These are phyloP conservation scores for Nitzschia palea DNA, from an alignment of 108 stramenopile genomes.

Conservation along the genomic window DNA sequence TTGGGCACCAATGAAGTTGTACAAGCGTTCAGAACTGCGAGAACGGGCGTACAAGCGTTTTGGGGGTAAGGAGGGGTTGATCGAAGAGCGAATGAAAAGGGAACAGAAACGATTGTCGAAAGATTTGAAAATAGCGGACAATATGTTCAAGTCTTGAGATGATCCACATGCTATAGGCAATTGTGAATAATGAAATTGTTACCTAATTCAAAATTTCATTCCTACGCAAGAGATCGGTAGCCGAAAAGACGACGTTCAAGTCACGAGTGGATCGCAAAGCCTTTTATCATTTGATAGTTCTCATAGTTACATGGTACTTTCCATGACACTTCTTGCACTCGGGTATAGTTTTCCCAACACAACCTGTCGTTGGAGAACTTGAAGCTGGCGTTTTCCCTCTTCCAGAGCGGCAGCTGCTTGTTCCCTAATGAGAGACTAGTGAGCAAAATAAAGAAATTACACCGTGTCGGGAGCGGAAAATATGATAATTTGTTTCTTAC, in stretches of 20 bases:
- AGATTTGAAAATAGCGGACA: conserved; percentile 58
- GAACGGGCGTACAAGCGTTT: conserved; percentile 61
- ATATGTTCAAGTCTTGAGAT: conserved; percentile 52
- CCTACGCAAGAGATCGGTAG: too few relatives aligned
- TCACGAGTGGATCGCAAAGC: too few relatives aligned
- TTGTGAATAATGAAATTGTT: too few relatives aligned
- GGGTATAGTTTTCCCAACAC: conserved; percentile 71
- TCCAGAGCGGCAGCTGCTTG: conserved; percentile 54
- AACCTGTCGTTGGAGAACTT: conserved; percentile 66
- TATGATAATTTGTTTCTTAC: conserved; percentile 40
- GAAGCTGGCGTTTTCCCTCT: conserved; percentile 68
- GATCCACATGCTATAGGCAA: too few relatives aligned
- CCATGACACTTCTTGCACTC: conserved; percentile 80
- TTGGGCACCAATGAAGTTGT: conserved; percentile 78
- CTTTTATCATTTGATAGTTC: too few relatives aligned
- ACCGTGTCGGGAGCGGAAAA: neutral
- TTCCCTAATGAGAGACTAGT: conserved; percentile 33
- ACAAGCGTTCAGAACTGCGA: conserved; percentile 64
- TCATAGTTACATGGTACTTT: too few relatives aligned
- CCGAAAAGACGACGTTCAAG: too few relatives aligned
- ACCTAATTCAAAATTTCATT: too few relatives aligned
- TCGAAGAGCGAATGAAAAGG: conserved; percentile 58
- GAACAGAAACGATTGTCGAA: conserved; percentile 58
- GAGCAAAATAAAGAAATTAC: neutral
- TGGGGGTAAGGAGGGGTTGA: conserved; percentile 72